Conservation (phyloP, 257 asterid genomes). For the Primulina tabacum region DNA sequence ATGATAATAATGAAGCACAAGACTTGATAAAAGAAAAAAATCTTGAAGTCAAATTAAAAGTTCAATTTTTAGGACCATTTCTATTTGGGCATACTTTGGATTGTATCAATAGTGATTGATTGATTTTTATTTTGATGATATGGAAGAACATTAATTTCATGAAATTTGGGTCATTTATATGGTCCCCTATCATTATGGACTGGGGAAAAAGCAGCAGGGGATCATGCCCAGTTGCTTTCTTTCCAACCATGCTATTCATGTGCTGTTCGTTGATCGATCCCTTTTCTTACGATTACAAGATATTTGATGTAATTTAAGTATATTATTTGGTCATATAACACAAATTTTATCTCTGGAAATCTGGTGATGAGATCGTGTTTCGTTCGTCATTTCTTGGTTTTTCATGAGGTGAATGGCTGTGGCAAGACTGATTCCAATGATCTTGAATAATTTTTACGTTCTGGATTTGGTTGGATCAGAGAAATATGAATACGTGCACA, state of each 20-base stretch:
- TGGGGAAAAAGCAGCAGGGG: constrained; percentile 17
- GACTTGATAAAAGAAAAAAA: background rate
- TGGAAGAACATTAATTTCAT: constrained; percentile 23
- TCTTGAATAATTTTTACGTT: background rate
- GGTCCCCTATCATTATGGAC: constrained; percentile 41
- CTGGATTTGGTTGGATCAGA: too few species aligned
- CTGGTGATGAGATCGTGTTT: background rate
- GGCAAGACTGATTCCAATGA: background rate
- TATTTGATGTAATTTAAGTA: background rate
- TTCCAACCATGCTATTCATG: constrained; percentile 41
- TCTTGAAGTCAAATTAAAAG: background rate
- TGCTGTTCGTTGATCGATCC: constrained; percentile 31
- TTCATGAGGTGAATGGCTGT: background rate
- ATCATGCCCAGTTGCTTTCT: constrained; percentile 46
- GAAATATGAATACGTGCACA: background rate
- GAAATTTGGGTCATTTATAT: constrained; percentile 14
- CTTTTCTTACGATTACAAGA: background rate
- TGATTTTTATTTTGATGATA: constrained; percentile 2
- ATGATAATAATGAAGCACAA: too few species aligned
- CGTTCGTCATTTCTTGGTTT: background rate
- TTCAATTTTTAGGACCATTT: too few species aligned
- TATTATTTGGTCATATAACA: background rate
- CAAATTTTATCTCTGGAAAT: background rate
- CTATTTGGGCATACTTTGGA: too few species aligned
- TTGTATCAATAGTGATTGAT: constrained; percentile 10